These are phyloP conservation scores for Kluyveromyces sp. DNA, from an alignment of 1,139 yeast species.

Conservation along the genomic window DNA sequence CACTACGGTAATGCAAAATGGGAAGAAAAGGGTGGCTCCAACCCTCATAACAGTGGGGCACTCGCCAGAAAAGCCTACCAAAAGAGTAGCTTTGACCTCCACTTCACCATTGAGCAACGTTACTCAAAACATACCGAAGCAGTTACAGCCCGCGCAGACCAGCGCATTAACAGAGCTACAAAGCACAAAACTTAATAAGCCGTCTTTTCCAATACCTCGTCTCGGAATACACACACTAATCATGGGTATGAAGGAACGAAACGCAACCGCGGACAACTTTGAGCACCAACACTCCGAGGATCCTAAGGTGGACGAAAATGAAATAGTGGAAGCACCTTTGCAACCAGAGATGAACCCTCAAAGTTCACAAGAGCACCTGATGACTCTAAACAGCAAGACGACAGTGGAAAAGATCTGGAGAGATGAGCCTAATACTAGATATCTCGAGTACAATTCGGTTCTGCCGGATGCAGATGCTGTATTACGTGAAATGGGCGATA, in stretches of 20 bases:
- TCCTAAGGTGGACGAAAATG: slow-evolving; percentile 35
- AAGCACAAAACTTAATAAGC: slow-evolving; percentile 11
- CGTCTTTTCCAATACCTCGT: slow-evolving; percentile 33
- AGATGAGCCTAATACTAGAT: slow-evolving; percentile 27
- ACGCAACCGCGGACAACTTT: slow-evolving; percentile 17
- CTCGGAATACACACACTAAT: slow-evolving; percentile 35
- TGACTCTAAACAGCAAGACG: slow-evolving; percentile 25
- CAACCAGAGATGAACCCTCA: slow-evolving; percentile 31
- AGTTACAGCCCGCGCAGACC: not conserved
- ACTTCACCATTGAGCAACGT: not conserved
- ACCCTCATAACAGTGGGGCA: slow-evolving; percentile 54
- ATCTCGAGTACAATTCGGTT: slow-evolving; percentile 22
- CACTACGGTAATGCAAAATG: slow-evolving; percentile 37
- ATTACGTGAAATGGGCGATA: slow-evolving; percentile 23
- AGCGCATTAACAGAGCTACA: slow-evolving; percentile 6
- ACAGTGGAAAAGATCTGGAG: slow-evolving; percentile 26
- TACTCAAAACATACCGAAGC: not conserved
- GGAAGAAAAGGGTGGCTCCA: slow-evolving; percentile 85
- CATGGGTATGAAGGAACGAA: slow-evolving; percentile 31
- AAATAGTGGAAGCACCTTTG: slow-evolving; percentile 6
- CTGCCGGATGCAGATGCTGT: slow-evolving; percentile 31
- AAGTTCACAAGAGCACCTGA: slow-evolving; percentile 26
- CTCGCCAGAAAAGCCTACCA: slow-evolving; percentile 18
- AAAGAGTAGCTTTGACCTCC: not conserved
- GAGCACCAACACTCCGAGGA: slow-evolving; percentile 32